phyloP scores from a whole-genome alignment of 148 eudicot species.

The Vaccinium vitisidaea region DNA sequence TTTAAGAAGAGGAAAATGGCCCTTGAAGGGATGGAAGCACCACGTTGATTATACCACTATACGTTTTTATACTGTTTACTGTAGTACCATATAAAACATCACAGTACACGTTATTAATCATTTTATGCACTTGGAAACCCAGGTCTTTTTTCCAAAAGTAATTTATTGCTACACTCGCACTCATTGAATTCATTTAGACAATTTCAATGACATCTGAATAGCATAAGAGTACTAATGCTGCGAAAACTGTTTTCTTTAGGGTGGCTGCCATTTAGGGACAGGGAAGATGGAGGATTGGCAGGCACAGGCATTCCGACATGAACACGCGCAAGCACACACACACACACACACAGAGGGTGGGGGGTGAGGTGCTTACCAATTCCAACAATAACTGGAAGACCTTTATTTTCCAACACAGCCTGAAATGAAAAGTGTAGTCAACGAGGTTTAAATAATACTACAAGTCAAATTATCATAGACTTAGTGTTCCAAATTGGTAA shows the following conservation, averaged over 20 bases:
- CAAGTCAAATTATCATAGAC: not conserved
- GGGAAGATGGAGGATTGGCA: not conserved
- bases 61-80: not conserved
- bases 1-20: not conserved
- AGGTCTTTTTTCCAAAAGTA: not conserved
- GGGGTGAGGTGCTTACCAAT: slow-evolving; percentile 53
- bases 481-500: not conserved
- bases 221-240: not conserved
- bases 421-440: slow-evolving; percentile 29
- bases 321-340: no score
- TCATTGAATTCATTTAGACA: not conserved
- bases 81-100: not conserved
- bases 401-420: slow-evolving; percentile 94
- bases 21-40: not conserved
- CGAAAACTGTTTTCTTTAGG: not conserved
- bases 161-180: not conserved
- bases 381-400: slow-evolving; percentile 90
- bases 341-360: not conserved
- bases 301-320: not conserved
- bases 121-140: not conserved
- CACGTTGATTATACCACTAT: not conserved
- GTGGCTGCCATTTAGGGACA: not conserved
- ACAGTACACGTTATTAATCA: not conserved
- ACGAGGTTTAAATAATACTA: not conserved
- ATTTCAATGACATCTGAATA: not conserved